A percentile compares a stretch with the other conserved stretches of the same genome.
phyloP scores from a whole-genome alignment of 345 rosid species.

The Raphanus raphanistrum region DNA sequence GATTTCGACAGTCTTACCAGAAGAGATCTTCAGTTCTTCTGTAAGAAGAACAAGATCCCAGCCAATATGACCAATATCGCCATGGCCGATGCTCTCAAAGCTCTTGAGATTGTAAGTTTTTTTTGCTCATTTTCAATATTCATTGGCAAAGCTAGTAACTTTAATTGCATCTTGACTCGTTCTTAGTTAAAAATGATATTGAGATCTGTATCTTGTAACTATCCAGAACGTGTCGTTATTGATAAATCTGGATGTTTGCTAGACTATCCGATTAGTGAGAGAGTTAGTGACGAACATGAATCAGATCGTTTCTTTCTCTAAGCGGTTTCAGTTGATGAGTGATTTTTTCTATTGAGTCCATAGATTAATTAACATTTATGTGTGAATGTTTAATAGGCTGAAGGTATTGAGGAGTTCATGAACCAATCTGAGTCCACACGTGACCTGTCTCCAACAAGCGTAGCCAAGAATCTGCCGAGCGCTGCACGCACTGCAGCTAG shows the following conservation, averaged over 20 bases:
- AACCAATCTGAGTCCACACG: constrained; percentile 38
- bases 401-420: constrained; percentile 67
- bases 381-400: constrained; percentile 50
- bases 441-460: constrained; percentile 47
- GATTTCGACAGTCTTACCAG: constrained; percentile 75
- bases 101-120: constrained; percentile 61
- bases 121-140: neutral
- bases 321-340: too few species aligned
- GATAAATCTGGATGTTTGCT: neutral
- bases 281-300: too few species aligned
- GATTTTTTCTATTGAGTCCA: too few species aligned
- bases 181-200: neutral
- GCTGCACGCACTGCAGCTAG: constrained; percentile 47
- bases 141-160: neutral
- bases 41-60: constrained; percentile 91
- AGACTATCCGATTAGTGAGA: too few species aligned
- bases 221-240: neutral
- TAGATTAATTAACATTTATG: neutral
- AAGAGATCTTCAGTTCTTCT: constrained; percentile 88
- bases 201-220: neutral
- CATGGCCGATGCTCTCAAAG: constrained; percentile 84
- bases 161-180: neutral
- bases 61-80: constrained; percentile 87
- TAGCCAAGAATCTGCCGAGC: constrained; percentile 28
- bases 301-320: too few species aligned